Conservation (phyloP, 2,329 filamentous ascomycete genomes). For the Emergomyces africanus region DNA sequence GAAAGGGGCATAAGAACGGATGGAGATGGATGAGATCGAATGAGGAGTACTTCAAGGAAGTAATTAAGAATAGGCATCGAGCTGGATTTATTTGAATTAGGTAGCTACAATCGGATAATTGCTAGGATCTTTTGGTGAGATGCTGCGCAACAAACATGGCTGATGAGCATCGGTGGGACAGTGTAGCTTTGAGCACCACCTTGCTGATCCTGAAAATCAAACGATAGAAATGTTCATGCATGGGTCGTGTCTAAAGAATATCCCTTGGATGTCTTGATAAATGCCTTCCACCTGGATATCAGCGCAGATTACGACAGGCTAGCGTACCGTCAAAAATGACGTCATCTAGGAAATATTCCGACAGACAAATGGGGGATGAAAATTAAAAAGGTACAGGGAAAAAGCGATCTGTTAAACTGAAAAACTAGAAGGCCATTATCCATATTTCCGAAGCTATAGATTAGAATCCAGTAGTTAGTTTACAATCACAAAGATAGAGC, state of each 20-base stretch:
- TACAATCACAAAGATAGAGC: not conserved
- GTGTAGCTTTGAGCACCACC: not conserved
- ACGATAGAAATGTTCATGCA: not conserved
- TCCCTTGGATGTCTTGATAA: not conserved
- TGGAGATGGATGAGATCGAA: not conserved
- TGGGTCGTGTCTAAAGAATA: not conserved
- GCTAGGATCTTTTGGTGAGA: not conserved
- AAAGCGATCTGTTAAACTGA: not conserved
- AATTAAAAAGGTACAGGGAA: not conserved
- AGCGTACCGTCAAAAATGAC: not conserved
- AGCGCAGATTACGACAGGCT: not conserved
- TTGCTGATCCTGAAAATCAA: not conserved
- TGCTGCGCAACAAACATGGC: not conserved
- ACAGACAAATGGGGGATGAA: not conserved
- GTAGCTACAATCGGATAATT: not conserved
- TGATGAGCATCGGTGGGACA: not conserved
- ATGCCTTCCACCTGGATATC: not conserved
- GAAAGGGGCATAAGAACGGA: not conserved
- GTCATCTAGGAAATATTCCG: not conserved
- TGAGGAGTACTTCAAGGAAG: not conserved
- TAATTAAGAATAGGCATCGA: not conserved
- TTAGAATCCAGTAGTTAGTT: not conserved
- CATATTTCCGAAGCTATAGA: conserved; percentile 13
- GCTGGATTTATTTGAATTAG: not conserved
- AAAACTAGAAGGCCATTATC: conserved; percentile 1